phyloP scores from a whole-genome alignment of 2,329 filamentous ascomycete species.

The Ceratocystis cacaofunesta region DNA sequence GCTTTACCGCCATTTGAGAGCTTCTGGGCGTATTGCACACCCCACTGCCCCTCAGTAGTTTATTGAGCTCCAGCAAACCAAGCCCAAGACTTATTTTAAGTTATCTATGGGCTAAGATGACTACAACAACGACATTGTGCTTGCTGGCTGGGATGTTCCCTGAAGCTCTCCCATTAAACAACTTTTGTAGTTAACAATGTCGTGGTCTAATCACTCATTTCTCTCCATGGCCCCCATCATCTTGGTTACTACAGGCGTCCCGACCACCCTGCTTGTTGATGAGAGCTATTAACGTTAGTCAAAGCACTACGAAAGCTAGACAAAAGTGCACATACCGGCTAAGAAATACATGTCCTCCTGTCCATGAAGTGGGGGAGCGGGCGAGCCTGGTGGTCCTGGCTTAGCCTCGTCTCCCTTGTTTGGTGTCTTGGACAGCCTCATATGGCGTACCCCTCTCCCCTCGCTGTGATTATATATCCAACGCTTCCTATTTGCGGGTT shows the following conservation, averaged over 20 bases:
- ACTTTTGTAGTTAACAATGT: slow-evolving; percentile 1
- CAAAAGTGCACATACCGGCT: neutral
- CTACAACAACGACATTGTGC: slow-evolving; percentile 6
- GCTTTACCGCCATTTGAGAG: neutral
- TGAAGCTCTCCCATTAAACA: slow-evolving; percentile 1
- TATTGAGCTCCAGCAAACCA: neutral
- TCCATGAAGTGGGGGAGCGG: neutral
- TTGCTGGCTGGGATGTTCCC: slow-evolving; percentile 3
- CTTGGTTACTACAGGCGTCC: neutral
- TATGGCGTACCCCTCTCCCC: neutral
- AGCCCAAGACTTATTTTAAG: neutral
- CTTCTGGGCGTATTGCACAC: neutral
- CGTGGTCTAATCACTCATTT: neutral
- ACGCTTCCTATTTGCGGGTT: neutral
- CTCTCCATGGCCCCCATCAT: neutral
- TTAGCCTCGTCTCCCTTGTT: neutral
- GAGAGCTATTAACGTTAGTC: neutral
- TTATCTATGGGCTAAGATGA: neutral
- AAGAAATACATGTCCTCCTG: neutral
- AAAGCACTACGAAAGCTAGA: neutral
- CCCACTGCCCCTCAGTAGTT: neutral
- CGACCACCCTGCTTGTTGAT: neutral
- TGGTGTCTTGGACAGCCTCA: neutral
- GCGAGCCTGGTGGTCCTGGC: neutral
- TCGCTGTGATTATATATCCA: slow-evolving; percentile 2